Conservation (phyloP, 2,329 filamentous ascomycete species). For the Colletotrichum costaricense region DNA sequence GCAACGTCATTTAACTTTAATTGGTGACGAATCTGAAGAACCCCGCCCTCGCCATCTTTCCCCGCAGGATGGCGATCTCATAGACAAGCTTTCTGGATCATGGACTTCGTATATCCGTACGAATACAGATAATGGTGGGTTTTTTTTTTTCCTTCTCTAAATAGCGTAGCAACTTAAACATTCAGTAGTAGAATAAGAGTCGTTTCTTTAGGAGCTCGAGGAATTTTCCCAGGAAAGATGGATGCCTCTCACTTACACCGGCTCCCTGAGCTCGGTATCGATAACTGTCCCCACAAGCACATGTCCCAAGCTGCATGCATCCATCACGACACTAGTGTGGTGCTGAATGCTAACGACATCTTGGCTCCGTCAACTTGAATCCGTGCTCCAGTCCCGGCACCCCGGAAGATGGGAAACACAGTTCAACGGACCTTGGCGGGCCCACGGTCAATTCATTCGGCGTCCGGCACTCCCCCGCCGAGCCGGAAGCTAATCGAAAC, state of each 20-base stretch:
- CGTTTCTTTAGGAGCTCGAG: no score
- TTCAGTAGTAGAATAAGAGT: no score
- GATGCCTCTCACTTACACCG: no score
- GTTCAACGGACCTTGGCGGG: not conserved
- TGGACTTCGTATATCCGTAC: no score
- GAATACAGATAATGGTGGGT: no score
- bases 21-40: not conserved
- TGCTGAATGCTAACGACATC: not conserved
- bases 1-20: slow-evolving; percentile 25
- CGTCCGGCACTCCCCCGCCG: slow-evolving; percentile 5
- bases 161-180: no score
- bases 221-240: no score
- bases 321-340: not conserved
- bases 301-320: not conserved
- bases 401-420: not conserved
- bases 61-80: not conserved
- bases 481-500: slow-evolving; percentile 4
- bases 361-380: not conserved
- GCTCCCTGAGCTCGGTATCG: not conserved
- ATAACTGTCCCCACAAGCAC: not conserved
- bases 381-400: not conserved
- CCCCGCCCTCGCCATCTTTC: not conserved
- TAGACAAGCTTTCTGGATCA: not conserved
- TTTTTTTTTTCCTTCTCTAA: no score
- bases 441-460: not conserved